Percentiles rank a stretch among this genome's conserved stretches.
Evolutionary conservation across 192 early-diverging fungal species (phyloP).

Genomic region (Coemansia sp.): DNA sequence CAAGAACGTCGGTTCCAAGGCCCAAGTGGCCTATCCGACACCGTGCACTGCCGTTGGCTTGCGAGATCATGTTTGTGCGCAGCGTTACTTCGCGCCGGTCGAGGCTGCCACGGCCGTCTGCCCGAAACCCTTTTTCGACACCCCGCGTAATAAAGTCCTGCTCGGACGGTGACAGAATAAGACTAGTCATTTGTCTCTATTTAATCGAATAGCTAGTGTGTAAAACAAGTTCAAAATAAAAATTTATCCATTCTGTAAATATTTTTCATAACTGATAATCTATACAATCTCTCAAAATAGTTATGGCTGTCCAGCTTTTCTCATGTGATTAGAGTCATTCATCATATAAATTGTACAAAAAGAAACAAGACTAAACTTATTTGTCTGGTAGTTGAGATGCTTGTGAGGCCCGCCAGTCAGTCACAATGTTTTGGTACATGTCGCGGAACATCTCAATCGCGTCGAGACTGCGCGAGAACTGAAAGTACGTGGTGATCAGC

Average conservation of each 20-base stretch:
- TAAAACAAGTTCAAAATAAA: background rate
- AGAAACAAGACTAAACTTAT: background rate
- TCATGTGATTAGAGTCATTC: background rate
- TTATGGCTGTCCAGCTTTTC: background rate
- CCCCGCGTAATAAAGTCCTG: slow-evolving; percentile 81
- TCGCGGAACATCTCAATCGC: slow-evolving; percentile 78
- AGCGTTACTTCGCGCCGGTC: slow-evolving; percentile 77
- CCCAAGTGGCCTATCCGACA: slow-evolving; percentile 57
- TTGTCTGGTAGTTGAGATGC: background rate
- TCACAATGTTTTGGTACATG: slow-evolving; percentile 65
- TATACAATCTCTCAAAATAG: background rate
- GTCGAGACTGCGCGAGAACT: slow-evolving; percentile 80
- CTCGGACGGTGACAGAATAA: slow-evolving; percentile 73
- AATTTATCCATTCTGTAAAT: too few species aligned
- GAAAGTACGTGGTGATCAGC: slow-evolving; percentile 84
- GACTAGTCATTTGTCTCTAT: slow-evolving; percentile 41
- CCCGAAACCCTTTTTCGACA: slow-evolving; percentile 75
- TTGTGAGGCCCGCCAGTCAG: slow-evolving; percentile 42
- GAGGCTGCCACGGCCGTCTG: slow-evolving; percentile 79
- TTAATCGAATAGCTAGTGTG: background rate
- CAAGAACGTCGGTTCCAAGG: slow-evolving; percentile 85
- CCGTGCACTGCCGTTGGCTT: slow-evolving; percentile 88
- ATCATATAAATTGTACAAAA: background rate
- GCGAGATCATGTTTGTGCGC: slow-evolving; percentile 85
- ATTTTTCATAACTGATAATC: too few species aligned